Conservation (phyloP, 129 eudicot genomes). For the Centella asiatica region DNA sequence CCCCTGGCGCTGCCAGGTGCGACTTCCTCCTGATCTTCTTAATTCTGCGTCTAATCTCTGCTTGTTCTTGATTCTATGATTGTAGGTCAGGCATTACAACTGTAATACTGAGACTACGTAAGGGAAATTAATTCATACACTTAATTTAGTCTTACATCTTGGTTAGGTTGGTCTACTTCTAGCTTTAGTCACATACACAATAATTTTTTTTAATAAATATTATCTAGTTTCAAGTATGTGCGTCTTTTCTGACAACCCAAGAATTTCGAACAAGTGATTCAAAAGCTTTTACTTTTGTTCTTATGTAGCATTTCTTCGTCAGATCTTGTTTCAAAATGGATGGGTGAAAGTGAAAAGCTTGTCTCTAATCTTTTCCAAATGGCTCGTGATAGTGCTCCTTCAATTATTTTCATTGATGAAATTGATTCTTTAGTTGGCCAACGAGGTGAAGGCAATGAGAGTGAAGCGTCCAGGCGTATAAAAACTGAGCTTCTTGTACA, state of each 20-base stretch:
- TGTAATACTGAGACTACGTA: no score
- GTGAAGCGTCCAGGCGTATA: constrained; percentile 71
- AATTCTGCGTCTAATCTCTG: no score
- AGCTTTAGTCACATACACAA: no score
- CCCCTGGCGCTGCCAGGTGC: no score
- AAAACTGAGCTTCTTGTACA: constrained; percentile 79
- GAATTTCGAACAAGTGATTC: not conserved
- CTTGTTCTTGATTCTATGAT: no score
- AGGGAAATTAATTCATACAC: no score
- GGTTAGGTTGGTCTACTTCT: no score
- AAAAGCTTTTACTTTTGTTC: constrained; percentile 15
- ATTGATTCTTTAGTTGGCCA: constrained; percentile 65
- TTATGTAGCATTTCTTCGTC: constrained; percentile 52
- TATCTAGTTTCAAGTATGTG: not conserved
- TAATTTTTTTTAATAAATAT: no score
- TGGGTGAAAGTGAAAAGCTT: constrained; percentile 74
- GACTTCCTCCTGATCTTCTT: no score
- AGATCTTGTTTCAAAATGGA: constrained; percentile 69
- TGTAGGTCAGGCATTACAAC: no score
- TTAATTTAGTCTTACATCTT: no score
- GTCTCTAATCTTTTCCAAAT: constrained; percentile 61
- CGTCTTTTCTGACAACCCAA: not conserved
- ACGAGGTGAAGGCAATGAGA: constrained; percentile 72
- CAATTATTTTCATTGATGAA: constrained; percentile 64
- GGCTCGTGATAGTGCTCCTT: constrained; percentile 72